A percentile compares a stretch with the other conserved stretches of the same genome.
Conservation (phyloP, 192 early-diverging fungal species). For the Jimgerdemannia flammicorona region DNA sequence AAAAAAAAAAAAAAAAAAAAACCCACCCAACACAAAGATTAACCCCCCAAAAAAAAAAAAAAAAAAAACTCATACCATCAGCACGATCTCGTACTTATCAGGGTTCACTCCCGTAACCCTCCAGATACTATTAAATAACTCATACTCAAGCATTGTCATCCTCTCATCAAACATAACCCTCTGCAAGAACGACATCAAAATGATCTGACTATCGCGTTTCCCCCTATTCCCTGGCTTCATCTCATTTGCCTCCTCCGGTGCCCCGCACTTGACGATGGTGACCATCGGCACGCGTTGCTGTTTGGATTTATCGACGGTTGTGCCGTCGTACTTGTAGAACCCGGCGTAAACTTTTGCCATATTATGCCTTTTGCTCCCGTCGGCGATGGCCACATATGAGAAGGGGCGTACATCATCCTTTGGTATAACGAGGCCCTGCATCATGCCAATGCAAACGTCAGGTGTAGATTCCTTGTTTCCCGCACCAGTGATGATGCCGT, state of each 20-base stretch:
- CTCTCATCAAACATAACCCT: constrained; percentile 75
- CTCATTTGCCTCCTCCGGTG: constrained; percentile 37
- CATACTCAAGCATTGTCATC: constrained; percentile 67
- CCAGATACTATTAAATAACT: constrained; percentile 70
- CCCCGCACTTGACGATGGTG: constrained; percentile 46
- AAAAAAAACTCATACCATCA: constrained; percentile 45
- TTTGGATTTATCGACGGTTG: constrained; percentile 43
- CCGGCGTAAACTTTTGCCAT: constrained; percentile 72
- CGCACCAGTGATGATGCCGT: constrained; percentile 83
- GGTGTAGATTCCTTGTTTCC: constrained; percentile 70
- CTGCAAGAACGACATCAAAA: constrained; percentile 85
- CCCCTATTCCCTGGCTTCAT: constrained; percentile 72
- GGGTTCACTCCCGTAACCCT: constrained; percentile 68
- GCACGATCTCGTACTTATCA: constrained; percentile 71
- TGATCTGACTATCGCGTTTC: constrained; percentile 86
- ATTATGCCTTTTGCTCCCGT: constrained; percentile 70
- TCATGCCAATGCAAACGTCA: constrained; percentile 70
- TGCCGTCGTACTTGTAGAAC: constrained; percentile 64
- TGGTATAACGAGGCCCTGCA: constrained; percentile 54
- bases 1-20: too few species aligned
- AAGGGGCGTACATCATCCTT: constrained; percentile 63
- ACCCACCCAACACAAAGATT: too few species aligned
- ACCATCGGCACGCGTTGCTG: constrained; percentile 68
- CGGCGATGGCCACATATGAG: constrained; percentile 71
- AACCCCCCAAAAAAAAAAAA: background rate